Evolutionary conservation across 768 basidiomycete species (phyloP).

Genomic region (Coprinopsis cinerea): DNA sequence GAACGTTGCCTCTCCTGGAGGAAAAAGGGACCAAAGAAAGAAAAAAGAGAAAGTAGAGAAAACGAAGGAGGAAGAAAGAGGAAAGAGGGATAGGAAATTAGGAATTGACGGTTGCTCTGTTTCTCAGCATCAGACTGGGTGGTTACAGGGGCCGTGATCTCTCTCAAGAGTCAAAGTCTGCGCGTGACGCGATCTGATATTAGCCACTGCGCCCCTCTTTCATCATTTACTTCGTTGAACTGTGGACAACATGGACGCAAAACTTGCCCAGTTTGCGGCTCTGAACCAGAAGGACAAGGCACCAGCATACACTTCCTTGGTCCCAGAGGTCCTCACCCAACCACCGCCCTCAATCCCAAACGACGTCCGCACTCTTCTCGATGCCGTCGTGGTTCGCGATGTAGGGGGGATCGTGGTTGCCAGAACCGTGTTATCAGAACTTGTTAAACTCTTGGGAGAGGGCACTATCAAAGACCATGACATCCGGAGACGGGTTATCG

Average conservation of each 20-base stretch:
- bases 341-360: constrained; percentile 38
- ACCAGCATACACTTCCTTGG: constrained; percentile 62
- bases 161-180: not conserved
- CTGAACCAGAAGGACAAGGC: constrained; percentile 85
- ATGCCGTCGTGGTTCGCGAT: constrained; percentile 80
- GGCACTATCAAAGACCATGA: constrained; percentile 49
- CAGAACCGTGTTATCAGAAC: constrained; percentile 80
- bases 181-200: constrained; percentile 1
- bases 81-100: not conserved
- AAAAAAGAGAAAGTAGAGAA: constrained; percentile 4
- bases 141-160: not conserved
- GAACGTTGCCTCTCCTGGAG: constrained; percentile 7
- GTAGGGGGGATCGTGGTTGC: constrained; percentile 81
- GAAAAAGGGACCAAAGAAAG: not conserved
- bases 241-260: constrained; percentile 51
- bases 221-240: constrained; percentile 3
- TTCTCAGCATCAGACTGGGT: constrained; percentile 4
- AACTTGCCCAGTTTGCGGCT: constrained; percentile 53
- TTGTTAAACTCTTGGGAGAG: constrained; percentile 63
- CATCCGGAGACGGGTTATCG: constrained; percentile 64
- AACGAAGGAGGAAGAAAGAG: constrained; percentile 13
- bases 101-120: constrained; percentile 2
- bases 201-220: not conserved
- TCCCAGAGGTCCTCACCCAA: constrained; percentile 59
- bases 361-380: constrained; percentile 68